phyloP scores from a whole-genome alignment of 495 filamentous ascomycete species.

The Apiosordaria backusii region DNA sequence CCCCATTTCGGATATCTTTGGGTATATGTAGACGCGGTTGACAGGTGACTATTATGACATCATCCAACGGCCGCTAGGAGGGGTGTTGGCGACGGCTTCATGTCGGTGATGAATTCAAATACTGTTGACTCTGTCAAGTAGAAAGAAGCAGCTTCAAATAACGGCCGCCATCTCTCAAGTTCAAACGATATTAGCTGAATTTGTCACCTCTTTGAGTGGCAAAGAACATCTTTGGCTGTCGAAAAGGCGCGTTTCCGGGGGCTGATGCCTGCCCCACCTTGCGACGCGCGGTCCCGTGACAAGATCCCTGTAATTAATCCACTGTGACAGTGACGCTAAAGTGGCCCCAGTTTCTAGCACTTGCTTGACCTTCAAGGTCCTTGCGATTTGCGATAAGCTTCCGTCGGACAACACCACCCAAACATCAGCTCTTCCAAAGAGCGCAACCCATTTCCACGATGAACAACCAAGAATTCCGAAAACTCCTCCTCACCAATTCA shows the following conservation, averaged over 20 bases:
- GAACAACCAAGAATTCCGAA: constrained; percentile 96
- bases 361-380: not conserved
- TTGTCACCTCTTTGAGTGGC: not conserved
- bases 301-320: not conserved
- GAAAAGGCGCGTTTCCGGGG: not conserved
- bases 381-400: not conserved
- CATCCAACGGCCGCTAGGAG: constrained; percentile 6
- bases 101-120: not conserved
- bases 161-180: not conserved
- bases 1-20: constrained; percentile 59
- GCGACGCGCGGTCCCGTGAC: constrained; percentile 12
- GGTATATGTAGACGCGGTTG: not conserved
- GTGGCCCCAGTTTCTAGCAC: not conserved
- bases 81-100: not conserved
- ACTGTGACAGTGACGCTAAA: not conserved
- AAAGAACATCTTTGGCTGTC: not conserved
- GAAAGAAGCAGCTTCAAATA: not conserved
- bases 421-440: not conserved
- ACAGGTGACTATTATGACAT: constrained; percentile 19
- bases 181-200: not conserved
- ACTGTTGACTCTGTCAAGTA: not conserved
- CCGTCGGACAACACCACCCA: not conserved
- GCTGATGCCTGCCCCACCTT: not conserved
- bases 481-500: constrained; percentile 60
- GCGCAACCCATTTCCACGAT: constrained; percentile 45